Base-by-base conservation (phyloP, 2,329 filamentous ascomycete species). In the Alternaria infectoria region DNA sequence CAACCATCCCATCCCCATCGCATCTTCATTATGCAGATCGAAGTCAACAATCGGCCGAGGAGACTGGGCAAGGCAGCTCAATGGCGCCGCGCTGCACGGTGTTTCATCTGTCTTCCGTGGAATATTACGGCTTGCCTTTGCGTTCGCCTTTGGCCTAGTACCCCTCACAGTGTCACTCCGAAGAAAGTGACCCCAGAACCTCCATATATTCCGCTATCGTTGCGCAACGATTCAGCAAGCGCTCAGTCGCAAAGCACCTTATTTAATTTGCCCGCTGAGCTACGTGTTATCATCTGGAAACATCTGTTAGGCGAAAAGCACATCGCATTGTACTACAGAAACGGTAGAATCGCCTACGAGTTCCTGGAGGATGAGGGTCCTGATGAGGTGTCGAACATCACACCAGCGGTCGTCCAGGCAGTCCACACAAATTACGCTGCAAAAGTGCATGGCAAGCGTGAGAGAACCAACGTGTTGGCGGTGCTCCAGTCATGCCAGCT, bases 61-160 rank as follows among this genome's bases (percentile, higher is more conserved):
- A 36, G 15, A 4, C 0, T 1, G 32, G 4, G 13, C 3, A 36
- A 36, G 7, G 32, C 32, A 36, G 7, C 32, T 36, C 7, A 36
- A 36, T 36, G 13, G 32, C 15, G 32, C 32, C 0, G 32, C 0
- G 32, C 0, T 0, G 32, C 32, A 0, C 0, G 2, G 0, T 36
- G n/a, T 2, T 36, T 36, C 1, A 5, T 36, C 32, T 36, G 32
- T 36, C 32, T 36, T 36, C 32, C 32, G 4, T 36, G 32, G 32
- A 36, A 36, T 36, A 13, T 36, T 9, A 1, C 32, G 32, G 32
- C 32, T 9, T 36, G 32, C 32, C 32, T 36, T 8, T 36, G 32
- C 32, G 0, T 5, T 36, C 32, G 32, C 13, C 32, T 36, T 36
- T 36, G 32, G 32, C 32, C 32, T 7, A 36, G 32, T 7, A n/a